phyloP scores from a whole-genome alignment of 2,329 filamentous ascomycete species.

The Arachnopeziza araneosa region DNA sequence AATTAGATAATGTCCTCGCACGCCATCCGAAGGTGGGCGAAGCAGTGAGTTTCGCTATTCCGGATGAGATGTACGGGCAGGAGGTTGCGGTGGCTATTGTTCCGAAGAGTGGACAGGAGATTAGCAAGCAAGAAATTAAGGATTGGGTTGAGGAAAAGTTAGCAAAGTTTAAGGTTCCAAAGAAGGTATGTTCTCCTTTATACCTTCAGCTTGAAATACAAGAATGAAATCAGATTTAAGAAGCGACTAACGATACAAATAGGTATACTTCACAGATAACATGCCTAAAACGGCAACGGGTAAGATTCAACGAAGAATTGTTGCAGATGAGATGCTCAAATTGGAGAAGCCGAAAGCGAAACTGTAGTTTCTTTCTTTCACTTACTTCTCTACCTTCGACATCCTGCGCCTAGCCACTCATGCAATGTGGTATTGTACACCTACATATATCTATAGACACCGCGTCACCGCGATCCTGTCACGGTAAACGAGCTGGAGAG shows the following conservation, averaged over 20 bases:
- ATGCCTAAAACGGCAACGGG: constrained; percentile 93
- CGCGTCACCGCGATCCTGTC: no score
- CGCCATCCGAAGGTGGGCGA: constrained; percentile 68
- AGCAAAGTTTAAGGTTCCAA: constrained; percentile 81
- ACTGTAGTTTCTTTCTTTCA: constrained; percentile 36
- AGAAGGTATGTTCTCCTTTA: constrained; percentile 52
- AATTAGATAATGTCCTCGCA: constrained; percentile 78
- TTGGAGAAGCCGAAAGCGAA: constrained; percentile 52
- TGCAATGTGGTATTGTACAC: no score
- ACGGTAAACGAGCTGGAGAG: no score
- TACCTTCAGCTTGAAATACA: not conserved
- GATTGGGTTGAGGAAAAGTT: constrained; percentile 63
- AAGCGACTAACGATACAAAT: no score
- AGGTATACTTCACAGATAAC: constrained; percentile 74
- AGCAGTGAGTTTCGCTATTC: constrained; percentile 77
- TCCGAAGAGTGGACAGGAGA: constrained; percentile 56
- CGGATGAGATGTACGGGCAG: constrained; percentile 78
- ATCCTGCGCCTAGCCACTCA: not conserved
- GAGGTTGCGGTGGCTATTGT: constrained; percentile 75
- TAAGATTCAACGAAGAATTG: constrained; percentile 79
- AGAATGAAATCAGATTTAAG: no score
- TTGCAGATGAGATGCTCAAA: constrained; percentile 81
- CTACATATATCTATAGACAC: no score
- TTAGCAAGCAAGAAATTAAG: constrained; percentile 57
- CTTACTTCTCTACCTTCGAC: not conserved